Evolutionary conservation across 2,329 filamentous ascomycete species (phyloP).

Genomic region (Penicillium brevicompactum): DNA sequence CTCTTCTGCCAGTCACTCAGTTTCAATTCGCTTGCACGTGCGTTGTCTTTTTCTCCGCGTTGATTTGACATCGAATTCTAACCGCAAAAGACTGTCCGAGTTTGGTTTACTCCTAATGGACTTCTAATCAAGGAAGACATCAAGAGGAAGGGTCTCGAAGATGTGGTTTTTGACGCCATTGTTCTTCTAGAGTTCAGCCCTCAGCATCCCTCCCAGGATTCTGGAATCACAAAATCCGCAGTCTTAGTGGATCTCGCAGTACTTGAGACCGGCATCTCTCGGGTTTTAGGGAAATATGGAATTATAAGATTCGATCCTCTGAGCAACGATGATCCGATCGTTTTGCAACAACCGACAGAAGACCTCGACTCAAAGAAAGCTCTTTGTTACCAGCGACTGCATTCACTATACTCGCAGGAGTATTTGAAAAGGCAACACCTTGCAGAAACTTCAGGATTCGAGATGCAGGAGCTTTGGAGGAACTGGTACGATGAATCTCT

Average conservation of each 20-base stretch:
- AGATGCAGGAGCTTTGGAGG: neutral
- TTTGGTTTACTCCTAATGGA: neutral
- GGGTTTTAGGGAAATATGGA: neutral
- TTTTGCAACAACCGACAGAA: neutral
- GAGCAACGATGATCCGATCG: constrained; percentile 2
- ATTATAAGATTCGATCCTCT: neutral
- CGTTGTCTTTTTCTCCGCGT: neutral
- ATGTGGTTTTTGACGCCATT: constrained; percentile 1
- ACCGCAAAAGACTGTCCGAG: neutral
- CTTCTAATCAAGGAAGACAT: neutral
- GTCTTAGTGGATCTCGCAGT: constrained; percentile 4
- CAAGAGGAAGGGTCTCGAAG: neutral
- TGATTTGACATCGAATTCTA: neutral
- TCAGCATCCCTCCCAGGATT: neutral
- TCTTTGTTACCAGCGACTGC: neutral
- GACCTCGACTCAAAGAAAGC: constrained; percentile 1
- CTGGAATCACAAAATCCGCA: neutral
- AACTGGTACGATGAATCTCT: neutral
- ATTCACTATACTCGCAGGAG: neutral
- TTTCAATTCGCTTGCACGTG: neutral
- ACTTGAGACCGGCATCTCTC: neutral
- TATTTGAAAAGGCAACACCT: neutral
- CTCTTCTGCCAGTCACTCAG: neutral
- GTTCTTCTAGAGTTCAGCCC: neutral
- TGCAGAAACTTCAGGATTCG: neutral